phyloP scores from a whole-genome alignment of 306 rosid species.

The Leucaena leucocephala region DNA sequence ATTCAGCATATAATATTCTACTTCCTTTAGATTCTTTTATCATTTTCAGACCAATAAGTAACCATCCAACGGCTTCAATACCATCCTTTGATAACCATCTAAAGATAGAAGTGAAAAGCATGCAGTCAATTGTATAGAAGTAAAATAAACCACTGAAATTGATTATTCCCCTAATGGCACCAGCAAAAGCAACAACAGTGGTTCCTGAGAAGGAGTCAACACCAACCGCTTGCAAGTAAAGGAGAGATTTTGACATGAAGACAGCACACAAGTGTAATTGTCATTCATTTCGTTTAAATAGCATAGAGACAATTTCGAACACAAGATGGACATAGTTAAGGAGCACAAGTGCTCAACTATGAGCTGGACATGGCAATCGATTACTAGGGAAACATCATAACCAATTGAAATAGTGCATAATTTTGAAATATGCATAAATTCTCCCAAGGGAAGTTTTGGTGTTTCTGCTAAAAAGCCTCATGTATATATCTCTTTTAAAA shows the following conservation, averaged over 20 bases:
- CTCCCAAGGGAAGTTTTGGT: too few species aligned
- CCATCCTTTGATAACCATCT: slow-evolving; percentile 99
- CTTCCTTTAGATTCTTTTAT: slow-evolving; percentile 43
- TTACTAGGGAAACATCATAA: slow-evolving; percentile 9
- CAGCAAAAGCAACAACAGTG: slow-evolving; percentile 88
- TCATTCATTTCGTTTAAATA: slow-evolving; percentile 4
- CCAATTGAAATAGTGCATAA: slow-evolving; percentile 5
- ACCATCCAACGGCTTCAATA: slow-evolving; percentile 94
- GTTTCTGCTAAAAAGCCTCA: too few species aligned
- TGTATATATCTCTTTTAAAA: too few species aligned
- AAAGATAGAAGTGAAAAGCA: slow-evolving; percentile 56
- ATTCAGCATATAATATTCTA: slow-evolving; percentile 39
- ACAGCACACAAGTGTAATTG: slow-evolving; percentile 14
- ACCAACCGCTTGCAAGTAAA: slow-evolving; percentile 83
- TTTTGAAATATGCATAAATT: too few species aligned
- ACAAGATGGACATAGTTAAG: slow-evolving; percentile 13
- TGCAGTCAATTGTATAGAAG: slow-evolving; percentile 45
- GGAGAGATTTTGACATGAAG: slow-evolving; percentile 12
- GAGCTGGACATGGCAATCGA: slow-evolving; percentile 12
- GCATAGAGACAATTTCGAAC: not conserved
- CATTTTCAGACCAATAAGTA: slow-evolving; percentile 78
- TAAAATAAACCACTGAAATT: slow-evolving; percentile 29
- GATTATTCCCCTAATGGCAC: slow-evolving; percentile 82
- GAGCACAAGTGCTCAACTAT: slow-evolving; percentile 17
- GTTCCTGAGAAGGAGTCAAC: slow-evolving; percentile 89